phyloP scores from a whole-genome alignment of 805 yeast genomes.

The Jamesozyma piceae region DNA sequence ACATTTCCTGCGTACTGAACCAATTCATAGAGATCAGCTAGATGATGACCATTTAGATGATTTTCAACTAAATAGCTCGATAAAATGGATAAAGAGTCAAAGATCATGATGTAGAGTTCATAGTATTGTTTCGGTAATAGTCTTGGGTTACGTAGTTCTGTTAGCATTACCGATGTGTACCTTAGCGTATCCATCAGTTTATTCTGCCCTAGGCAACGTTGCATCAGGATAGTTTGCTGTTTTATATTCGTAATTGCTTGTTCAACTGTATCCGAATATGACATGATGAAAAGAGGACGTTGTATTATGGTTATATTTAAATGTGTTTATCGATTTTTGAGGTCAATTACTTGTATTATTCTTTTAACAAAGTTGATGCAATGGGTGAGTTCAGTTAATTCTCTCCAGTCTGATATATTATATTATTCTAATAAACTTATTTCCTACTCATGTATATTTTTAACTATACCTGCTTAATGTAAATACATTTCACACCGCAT shows the following conservation, averaged over 20 bases:
- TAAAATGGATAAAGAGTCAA: conserved; percentile 68
- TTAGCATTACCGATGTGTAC: conserved; percentile 73
- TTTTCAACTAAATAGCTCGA: conserved; percentile 55
- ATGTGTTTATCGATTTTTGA: too few relatives aligned
- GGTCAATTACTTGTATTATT: too few relatives aligned
- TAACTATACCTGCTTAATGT: too few relatives aligned
- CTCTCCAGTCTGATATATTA: too few relatives aligned
- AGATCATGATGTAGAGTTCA: conserved; percentile 75
- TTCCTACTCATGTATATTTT: too few relatives aligned
- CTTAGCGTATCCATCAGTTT: conserved; percentile 80
- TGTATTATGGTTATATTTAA: too few relatives aligned
- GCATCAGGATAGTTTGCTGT: conserved; percentile 69
- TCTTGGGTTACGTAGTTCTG: conserved; percentile 66
- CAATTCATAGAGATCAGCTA: conserved; percentile 85
- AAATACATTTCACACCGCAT: too few relatives aligned
- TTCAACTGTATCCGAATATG: conserved; percentile 23
- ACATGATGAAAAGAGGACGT: conserved; percentile 12
- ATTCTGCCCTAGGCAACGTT: conserved; percentile 57
- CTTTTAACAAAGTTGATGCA: too few relatives aligned
- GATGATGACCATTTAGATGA: conserved; percentile 56
- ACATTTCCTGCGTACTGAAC: conserved; percentile 94
- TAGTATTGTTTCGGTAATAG: conserved; percentile 81
- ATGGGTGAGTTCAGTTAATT: too few relatives aligned
- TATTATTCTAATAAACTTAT: too few relatives aligned
- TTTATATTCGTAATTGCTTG: conserved; percentile 36